phyloP scores from a whole-genome alignment of 1,284 basidiomycete species.

The Apiotrichum domesticum region DNA sequence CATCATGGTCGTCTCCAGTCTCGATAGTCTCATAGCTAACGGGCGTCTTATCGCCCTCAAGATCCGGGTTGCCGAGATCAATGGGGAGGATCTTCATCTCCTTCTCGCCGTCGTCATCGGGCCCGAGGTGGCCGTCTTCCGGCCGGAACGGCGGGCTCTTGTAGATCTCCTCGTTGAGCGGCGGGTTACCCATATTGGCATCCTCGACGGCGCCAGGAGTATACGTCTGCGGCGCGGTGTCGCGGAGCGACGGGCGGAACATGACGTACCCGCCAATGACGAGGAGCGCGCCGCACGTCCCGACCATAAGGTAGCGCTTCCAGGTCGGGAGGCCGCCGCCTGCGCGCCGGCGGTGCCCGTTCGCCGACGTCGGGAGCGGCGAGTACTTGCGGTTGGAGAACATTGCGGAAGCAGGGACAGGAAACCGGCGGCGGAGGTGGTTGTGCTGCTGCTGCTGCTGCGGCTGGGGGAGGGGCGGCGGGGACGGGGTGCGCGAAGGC shows the following conservation, averaged over 20 bases:
- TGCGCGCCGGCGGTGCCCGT: constrained; percentile 21
- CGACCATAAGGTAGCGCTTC: constrained; percentile 37
- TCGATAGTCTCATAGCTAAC: neutral
- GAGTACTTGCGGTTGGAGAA: constrained; percentile 40
- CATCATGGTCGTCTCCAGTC: constrained; percentile 4
- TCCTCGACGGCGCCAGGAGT: constrained; percentile 28
- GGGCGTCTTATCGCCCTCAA: constrained; percentile 23
- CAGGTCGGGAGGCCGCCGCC: constrained; percentile 32
- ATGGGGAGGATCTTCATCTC: constrained; percentile 6
- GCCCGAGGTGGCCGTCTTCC: neutral
- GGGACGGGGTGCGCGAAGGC: no score
- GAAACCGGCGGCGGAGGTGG: neutral
- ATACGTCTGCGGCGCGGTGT: constrained; percentile 27
- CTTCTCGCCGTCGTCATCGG: constrained; percentile 23
- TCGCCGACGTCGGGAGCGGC: constrained; percentile 36
- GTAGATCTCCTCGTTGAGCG: constrained; percentile 27
- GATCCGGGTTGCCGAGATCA: constrained; percentile 20
- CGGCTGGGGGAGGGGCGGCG: no score
- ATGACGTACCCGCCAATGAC: constrained; percentile 2
- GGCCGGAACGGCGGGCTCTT: constrained; percentile 42
- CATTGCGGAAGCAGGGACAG: constrained; percentile 19
- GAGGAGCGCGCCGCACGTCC: constrained; percentile 4
- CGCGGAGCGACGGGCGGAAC: neutral
- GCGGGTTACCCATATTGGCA: constrained; percentile 1
- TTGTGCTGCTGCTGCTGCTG: no score